phyloP scores from a whole-genome alignment of 352 stramenopile genomes.

The Globisporangium paroecandrum region DNA sequence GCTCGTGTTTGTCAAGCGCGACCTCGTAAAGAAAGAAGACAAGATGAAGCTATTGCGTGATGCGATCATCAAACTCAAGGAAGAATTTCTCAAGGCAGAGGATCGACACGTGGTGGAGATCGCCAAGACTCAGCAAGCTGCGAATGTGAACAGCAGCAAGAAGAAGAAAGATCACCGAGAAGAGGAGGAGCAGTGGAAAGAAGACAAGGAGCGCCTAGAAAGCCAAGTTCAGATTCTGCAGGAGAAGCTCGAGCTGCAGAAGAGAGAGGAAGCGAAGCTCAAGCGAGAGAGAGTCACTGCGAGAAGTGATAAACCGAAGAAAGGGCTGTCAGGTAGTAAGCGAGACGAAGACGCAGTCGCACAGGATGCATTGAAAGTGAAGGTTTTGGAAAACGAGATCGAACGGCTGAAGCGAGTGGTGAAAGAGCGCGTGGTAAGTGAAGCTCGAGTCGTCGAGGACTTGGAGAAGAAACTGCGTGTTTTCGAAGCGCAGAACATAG shows the following conservation, averaged over 20 bases:
- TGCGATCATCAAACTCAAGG: slow-evolving; percentile 84
- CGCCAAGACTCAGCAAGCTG: slow-evolving; percentile 47
- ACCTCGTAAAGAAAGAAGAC: slow-evolving; percentile 49
- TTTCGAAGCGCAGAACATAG: slow-evolving; percentile 76
- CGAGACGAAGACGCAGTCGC: slow-evolving; percentile 19
- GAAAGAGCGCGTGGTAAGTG: slow-evolving; percentile 52
- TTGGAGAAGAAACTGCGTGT: slow-evolving; percentile 72
- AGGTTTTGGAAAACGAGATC: slow-evolving; percentile 39
- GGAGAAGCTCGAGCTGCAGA: slow-evolving; percentile 50
- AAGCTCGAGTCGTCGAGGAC: slow-evolving; percentile 45
- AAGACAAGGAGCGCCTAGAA: slow-evolving; percentile 51
- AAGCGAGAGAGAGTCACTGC: slow-evolving; percentile 10
- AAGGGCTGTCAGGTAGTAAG: slow-evolving; percentile 13
- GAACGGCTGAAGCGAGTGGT: slow-evolving; percentile 51
- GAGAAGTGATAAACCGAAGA: slow-evolving; percentile 16
- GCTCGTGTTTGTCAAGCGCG: slow-evolving; percentile 31
- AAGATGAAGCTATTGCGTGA: slow-evolving; percentile 70
- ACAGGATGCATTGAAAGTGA: background rate
- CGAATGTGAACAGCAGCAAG: slow-evolving; percentile 15
- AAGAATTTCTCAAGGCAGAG: slow-evolving; percentile 86
- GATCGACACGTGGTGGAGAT: slow-evolving; percentile 74
- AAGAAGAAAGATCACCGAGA: slow-evolving; percentile 23
- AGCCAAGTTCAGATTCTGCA: slow-evolving; percentile 60
- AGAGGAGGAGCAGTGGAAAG: slow-evolving; percentile 35
- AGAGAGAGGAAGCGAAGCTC: slow-evolving; percentile 25